A percentile compares a stretch with the other conserved stretches of the same genome.
Conservation (phyloP, 106 monocot species). For the Iris macrosiphon region DNA sequence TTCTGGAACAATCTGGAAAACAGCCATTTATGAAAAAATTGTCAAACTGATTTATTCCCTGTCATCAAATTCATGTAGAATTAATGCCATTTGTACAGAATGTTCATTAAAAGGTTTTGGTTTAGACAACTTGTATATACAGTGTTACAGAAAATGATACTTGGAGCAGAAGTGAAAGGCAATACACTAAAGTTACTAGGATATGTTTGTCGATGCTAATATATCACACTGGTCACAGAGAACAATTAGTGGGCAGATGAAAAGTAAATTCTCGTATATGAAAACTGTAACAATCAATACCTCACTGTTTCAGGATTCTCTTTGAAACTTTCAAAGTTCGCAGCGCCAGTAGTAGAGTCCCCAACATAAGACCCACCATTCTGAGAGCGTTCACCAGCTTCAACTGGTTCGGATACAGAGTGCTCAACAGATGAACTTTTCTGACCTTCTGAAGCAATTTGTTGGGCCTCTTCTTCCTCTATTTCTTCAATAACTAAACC, state of each 20-base stretch:
- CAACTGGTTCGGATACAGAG: slow-evolving; percentile 23
- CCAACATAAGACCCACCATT: slow-evolving; percentile 14
- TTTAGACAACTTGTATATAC: too few relatives aligned
- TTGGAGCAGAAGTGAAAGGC: too few relatives aligned
- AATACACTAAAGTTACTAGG: too few relatives aligned
- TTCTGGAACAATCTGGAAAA: slow-evolving; percentile 73
- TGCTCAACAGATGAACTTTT: slow-evolving; percentile 23
- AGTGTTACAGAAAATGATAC: too few relatives aligned
- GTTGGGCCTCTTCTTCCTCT: slow-evolving; percentile 35
- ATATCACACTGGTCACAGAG: too few relatives aligned
- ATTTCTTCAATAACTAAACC: slow-evolving; percentile 89
- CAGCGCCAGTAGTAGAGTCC: slow-evolving; percentile 15
- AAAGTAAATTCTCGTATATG: neutral
- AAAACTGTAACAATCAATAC: neutral
- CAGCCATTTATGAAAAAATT: slow-evolving; percentile 4
- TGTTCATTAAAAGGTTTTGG: too few relatives aligned
- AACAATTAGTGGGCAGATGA: too few relatives aligned
- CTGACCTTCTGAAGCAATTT: slow-evolving; percentile 18
- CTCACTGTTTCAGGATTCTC: slow-evolving; percentile 48
- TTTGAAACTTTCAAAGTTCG: slow-evolving; percentile 30
- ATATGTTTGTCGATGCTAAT: too few relatives aligned
- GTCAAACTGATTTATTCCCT: too few relatives aligned
- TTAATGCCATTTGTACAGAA: too few relatives aligned
- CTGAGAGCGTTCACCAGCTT: slow-evolving; percentile 21
- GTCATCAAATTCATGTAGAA: too few relatives aligned